These are phyloP conservation scores for Alternaria triticina DNA, from an alignment of 2,329 filamentous ascomycete species.

Conservation along the genomic window DNA sequence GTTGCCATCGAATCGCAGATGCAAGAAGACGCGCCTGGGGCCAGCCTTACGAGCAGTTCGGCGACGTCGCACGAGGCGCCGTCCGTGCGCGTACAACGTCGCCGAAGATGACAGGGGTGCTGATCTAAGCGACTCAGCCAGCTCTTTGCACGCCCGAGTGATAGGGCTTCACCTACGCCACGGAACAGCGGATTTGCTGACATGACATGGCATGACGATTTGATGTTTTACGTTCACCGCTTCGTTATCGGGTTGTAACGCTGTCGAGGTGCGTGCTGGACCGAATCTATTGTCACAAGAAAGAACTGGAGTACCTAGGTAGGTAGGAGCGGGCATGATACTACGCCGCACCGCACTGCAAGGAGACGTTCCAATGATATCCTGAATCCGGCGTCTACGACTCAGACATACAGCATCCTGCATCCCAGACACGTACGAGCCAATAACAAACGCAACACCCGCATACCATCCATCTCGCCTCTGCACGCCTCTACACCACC, in stretches of 20 bases:
- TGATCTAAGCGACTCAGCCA: background rate
- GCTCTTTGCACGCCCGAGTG: too few species aligned
- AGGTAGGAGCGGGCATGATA: background rate
- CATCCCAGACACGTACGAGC: background rate
- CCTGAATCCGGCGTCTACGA: background rate
- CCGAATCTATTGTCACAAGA: background rate
- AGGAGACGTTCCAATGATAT: background rate
- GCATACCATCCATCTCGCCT: background rate
- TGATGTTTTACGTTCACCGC: too few species aligned
- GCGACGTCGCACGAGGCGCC: background rate
- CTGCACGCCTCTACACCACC: too few species aligned
- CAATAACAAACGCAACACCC: background rate
- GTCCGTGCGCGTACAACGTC: background rate
- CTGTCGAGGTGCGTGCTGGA: rapidly evolving
- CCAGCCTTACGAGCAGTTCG: background rate
- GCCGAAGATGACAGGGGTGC: background rate
- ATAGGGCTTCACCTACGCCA: background rate
- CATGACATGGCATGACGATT: too few species aligned
- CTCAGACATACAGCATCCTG: background rate
- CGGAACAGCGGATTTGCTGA: background rate
- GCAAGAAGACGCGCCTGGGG: background rate
- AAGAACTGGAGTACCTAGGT: background rate
- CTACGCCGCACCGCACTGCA: background rate
- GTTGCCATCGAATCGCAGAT: background rate
- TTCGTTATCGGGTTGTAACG: background rate